Conservation (phyloP, 2,329 filamentous ascomycete species). For the Rhexocercosporidium sp. region DNA sequence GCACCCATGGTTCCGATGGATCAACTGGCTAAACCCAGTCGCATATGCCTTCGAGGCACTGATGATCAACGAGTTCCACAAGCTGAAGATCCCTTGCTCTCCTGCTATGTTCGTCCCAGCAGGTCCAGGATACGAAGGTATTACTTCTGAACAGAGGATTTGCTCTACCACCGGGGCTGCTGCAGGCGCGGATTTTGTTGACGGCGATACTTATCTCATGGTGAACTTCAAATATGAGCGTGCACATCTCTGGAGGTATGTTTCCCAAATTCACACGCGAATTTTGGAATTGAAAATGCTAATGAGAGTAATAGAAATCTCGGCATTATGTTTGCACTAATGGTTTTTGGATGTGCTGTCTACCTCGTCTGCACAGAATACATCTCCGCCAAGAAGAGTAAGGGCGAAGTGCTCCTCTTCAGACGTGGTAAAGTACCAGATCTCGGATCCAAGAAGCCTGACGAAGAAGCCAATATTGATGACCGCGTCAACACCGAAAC, state of each 20-base stretch:
- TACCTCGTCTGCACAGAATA: conserved; percentile 72
- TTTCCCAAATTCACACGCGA: too few species aligned
- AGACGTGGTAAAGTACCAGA: conserved; percentile 63
- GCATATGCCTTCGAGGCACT: conserved; percentile 72
- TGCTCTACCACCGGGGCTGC: conserved; percentile 64
- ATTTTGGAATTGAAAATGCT: conserved; percentile 34
- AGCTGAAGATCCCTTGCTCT: conserved; percentile 33
- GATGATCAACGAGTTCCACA: conserved; percentile 79
- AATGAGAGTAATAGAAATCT: conserved; percentile 53
- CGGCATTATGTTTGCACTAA: conserved; percentile 70
- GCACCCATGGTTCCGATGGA: conserved; percentile 61
- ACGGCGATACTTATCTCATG: conserved; percentile 63
- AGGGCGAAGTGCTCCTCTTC: conserved; percentile 80
- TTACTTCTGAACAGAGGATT: conserved; percentile 42
- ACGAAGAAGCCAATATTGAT: conserved; percentile 32
- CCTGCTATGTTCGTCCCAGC: conserved; percentile 32
- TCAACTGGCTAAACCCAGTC: conserved; percentile 74
- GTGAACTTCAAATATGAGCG: conserved; percentile 62
- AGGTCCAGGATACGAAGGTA: conserved; percentile 31
- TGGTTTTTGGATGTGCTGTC: conserved; percentile 61
- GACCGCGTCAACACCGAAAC: conserved; percentile 47
- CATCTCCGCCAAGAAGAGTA: conserved; percentile 70
- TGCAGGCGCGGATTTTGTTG: conserved; percentile 56
- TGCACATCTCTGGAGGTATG: conserved; percentile 65
- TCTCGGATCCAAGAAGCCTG: conserved; percentile 17